These are phyloP conservation scores for Pseudogymnoascus sp. DNA, from an alignment of 2,329 filamentous ascomycete species.

Conservation along the genomic window DNA sequence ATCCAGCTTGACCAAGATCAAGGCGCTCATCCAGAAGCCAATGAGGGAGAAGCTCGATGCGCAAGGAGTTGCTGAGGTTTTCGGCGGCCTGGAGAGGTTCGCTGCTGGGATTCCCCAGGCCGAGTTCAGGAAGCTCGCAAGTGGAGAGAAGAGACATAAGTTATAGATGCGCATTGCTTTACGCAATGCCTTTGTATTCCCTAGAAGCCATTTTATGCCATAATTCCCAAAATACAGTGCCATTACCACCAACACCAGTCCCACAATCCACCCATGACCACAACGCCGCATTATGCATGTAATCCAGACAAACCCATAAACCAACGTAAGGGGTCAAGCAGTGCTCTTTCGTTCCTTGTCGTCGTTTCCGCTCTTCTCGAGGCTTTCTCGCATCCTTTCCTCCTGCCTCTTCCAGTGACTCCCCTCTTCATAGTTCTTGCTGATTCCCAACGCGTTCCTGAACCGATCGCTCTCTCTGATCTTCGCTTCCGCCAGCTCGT, in stretches of 20 bases:
- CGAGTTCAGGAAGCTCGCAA: conserved; percentile 79
- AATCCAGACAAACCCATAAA: neutral
- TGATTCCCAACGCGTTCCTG: conserved; percentile 77
- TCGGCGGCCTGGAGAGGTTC: conserved; percentile 77
- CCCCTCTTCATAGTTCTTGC: conserved; percentile 76
- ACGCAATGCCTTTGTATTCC: conserved; percentile 5
- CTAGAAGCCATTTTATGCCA: conserved; percentile 1
- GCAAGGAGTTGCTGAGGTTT: conserved; percentile 77
- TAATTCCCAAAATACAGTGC: neutral
- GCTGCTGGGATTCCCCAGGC: conserved; percentile 58
- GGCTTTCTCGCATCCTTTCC: conserved; percentile 48
- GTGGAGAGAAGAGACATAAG: conserved; percentile 90
- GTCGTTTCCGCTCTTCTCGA: conserved; percentile 27
- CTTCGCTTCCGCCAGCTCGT: conserved; percentile 93
- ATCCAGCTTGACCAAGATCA: conserved; percentile 74
- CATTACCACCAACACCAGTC: conserved; percentile 3
- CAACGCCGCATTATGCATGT: conserved; percentile 4
- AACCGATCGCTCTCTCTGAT: conserved; percentile 89
- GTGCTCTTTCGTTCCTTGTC: conserved; percentile 1
- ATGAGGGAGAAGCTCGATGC: conserved; percentile 64
- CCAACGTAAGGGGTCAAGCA: neutral
- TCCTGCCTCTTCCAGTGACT: conserved; percentile 80
- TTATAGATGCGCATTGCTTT: conserved; percentile 41
- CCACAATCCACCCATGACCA: neutral
- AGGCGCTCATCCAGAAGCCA: conserved; percentile 69